Conservation (phyloP, 345 rosid species). For the Eucalyptus polyanthemos region DNA sequence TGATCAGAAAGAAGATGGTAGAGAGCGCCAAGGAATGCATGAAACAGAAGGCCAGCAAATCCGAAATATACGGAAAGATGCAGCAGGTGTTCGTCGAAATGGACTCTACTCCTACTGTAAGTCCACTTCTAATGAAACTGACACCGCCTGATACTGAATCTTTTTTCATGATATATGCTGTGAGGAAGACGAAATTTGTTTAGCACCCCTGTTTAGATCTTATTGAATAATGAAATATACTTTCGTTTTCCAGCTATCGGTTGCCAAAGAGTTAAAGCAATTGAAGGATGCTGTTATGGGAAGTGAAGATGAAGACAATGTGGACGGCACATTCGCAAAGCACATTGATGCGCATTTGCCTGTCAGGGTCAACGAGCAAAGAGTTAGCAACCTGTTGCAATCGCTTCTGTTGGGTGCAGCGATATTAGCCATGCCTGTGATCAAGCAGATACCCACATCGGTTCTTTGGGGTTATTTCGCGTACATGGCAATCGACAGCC, state of each 20-base stretch:
- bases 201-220: neutral
- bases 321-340: neutral
- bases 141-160: neutral
- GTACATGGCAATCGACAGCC: slow-evolving; percentile 30
- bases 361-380: slow-evolving; percentile 21
- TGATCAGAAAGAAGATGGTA: slow-evolving; percentile 17
- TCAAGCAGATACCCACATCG: slow-evolving; percentile 19
- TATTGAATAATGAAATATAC: neutral
- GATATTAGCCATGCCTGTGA: slow-evolving; percentile 8
- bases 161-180: neutral
- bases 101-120: slow-evolving; percentile 6
- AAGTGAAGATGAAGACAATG: neutral
- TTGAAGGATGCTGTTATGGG: slow-evolving; percentile 17
- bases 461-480: slow-evolving; percentile 35
- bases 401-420: slow-evolving; percentile 5
- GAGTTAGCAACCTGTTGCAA: slow-evolving; percentile 17
- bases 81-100: slow-evolving; percentile 15
- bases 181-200: neutral
- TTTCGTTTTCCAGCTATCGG: neutral
- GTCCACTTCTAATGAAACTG: neutral
- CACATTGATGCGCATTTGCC: slow-evolving; percentile 18
- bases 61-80: slow-evolving; percentile 23
- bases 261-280: slow-evolving; percentile 6
- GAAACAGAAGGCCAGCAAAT: slow-evolving; percentile 2
- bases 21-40: slow-evolving; percentile 17